Percentiles rank a stretch among this genome's conserved stretches.
phyloP scores from a whole-genome alignment of 1,284 basidiomycete species.

The Sporisorium iseilematis-ciliati region DNA sequence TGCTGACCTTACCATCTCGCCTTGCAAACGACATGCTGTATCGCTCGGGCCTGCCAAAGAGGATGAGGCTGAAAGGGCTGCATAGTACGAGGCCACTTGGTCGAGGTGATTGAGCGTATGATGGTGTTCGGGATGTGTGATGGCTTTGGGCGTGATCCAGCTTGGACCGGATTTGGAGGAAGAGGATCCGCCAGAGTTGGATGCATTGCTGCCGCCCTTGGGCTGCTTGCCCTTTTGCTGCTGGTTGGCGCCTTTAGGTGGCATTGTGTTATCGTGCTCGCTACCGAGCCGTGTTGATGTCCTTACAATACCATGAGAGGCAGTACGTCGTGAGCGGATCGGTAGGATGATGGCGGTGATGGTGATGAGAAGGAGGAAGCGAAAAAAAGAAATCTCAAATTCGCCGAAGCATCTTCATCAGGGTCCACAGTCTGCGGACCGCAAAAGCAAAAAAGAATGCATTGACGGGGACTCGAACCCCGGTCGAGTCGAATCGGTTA shows the following conservation, averaged over 20 bases:
- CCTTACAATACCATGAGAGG: background rate
- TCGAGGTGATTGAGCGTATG: constrained; percentile 47
- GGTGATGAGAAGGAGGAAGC: background rate
- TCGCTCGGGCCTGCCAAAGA: background rate
- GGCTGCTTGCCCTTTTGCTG: constrained; percentile 23
- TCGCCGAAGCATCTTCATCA: background rate
- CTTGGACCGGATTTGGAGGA: constrained; percentile 1
- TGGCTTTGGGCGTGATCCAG: constrained; percentile 34
- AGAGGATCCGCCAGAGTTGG: background rate
- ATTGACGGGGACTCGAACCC: constrained; percentile 62
- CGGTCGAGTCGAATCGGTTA: constrained; percentile 56
- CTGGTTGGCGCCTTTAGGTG: constrained; percentile 4
- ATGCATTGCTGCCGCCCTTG: background rate
- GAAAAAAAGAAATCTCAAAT: constrained; percentile 7
- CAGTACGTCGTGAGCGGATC: background rate
- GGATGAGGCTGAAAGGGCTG: constrained; percentile 12
- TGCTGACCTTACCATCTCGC: constrained; percentile 24
- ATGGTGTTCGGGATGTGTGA: constrained; percentile 45
- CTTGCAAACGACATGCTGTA: constrained; percentile 20
- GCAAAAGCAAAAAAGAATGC: constrained; percentile 27
- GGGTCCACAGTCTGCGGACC: background rate
- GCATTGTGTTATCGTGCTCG: constrained; percentile 5
- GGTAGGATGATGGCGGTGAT: background rate
- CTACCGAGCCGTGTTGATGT: background rate
- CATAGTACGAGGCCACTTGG: constrained; percentile 43